Conservation (phyloP, 306 rosid genomes). For the Geum urbanum region DNA sequence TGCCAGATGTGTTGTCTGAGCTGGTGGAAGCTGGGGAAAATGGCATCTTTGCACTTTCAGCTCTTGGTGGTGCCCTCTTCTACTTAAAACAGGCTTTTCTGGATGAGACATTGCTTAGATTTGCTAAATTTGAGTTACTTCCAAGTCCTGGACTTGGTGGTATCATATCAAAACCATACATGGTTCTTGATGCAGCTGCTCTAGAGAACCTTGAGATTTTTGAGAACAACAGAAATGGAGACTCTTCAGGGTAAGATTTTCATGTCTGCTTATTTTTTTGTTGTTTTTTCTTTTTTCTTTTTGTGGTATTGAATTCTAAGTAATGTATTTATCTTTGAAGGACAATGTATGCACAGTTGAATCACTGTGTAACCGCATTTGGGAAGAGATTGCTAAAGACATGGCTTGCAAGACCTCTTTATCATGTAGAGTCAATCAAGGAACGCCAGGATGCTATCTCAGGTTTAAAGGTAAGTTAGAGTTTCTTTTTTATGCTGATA, state of each 20-base stretch:
- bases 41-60: slow-evolving; percentile 78
- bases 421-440: slow-evolving; percentile 58
- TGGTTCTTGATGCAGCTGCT: slow-evolving; percentile 95
- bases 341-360: slow-evolving; percentile 76
- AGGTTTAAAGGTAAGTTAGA: slow-evolving; percentile 55
- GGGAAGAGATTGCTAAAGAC: slow-evolving; percentile 88
- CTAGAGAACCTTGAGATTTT: slow-evolving; percentile 93
- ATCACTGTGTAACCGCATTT: slow-evolving; percentile 90
- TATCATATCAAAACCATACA: slow-evolving; percentile 64
- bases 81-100: slow-evolving; percentile 90
- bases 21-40: slow-evolving; percentile 47
- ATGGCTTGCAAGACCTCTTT: slow-evolving; percentile 95
- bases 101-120: slow-evolving; percentile 73
- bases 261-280: slow-evolving; percentile 5
- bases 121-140: slow-evolving; percentile 83
- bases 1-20: slow-evolving; percentile 72
- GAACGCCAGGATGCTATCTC: slow-evolving; percentile 84
- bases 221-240: slow-evolving; percentile 87
- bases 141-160: slow-evolving; percentile 62
- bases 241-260: slow-evolving; percentile 69
- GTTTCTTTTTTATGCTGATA: neutral
- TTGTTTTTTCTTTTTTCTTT: slow-evolving; percentile 5
- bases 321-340: slow-evolving; percentile 40
- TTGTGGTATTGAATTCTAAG: slow-evolving; percentile 29
- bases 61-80: slow-evolving; percentile 89